Conservation (phyloP, 1,139 yeast genomes). For the Nakaseomyces kungkrabaensis region DNA sequence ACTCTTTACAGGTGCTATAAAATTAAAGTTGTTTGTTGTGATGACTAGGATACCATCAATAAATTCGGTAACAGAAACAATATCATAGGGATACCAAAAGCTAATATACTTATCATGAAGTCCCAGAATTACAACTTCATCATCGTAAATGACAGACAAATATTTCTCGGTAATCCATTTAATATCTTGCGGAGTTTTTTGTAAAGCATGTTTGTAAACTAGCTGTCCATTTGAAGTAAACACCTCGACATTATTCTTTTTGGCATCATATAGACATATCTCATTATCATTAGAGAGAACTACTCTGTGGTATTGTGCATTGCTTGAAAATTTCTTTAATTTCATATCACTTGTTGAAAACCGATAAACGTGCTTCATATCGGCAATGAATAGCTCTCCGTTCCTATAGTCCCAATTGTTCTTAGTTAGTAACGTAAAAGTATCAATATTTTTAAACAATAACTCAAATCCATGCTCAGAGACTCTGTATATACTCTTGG, state of each 20-base stretch:
- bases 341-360: constrained; percentile 8
- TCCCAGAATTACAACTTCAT: constrained; percentile 61
- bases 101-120: constrained; percentile 48
- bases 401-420: constrained; percentile 23
- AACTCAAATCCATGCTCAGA: constrained; percentile 6
- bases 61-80: constrained; percentile 39
- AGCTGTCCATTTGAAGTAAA: background rate
- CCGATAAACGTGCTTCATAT: constrained; percentile 16
- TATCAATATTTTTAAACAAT: constrained; percentile 16
- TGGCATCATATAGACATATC: constrained; percentile 44
- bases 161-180: background rate
- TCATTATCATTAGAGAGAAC: constrained; percentile 52
- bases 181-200: background rate
- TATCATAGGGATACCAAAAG: constrained; percentile 36
- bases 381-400: constrained; percentile 17
- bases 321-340: constrained; percentile 18
- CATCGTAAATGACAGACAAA: constrained; percentile 23
- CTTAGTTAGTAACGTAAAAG: constrained; percentile 22
- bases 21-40: constrained; percentile 49
- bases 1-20: constrained; percentile 54
- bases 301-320: constrained; percentile 50
- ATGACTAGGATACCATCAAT: constrained; percentile 64
- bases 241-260: constrained; percentile 27
- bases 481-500: constrained; percentile 17
- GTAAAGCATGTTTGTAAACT: background rate